Percentiles rank a stretch among this genome's conserved stretches.
phyloP scores from a whole-genome alignment of 2,329 filamentous ascomycete genomes.

The Raffaelea arxii region DNA sequence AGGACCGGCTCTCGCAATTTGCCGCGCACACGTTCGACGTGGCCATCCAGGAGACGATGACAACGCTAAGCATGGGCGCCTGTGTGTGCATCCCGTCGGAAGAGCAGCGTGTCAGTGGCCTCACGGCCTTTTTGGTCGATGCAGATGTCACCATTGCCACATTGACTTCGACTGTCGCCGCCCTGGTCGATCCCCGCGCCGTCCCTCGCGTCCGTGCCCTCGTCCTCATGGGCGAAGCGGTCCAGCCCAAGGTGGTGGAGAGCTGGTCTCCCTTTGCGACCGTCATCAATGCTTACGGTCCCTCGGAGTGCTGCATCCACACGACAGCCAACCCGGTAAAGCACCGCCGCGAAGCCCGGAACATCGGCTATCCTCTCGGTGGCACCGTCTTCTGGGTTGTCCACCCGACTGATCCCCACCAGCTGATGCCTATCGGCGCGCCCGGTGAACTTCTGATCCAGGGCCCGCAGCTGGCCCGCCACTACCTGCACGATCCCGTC shows the following conservation, averaged over 20 bases:
- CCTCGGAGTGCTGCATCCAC: conserved; percentile 17
- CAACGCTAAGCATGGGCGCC: conserved; percentile 44
- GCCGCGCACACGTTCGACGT: conserved; percentile 48
- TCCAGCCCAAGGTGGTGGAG: too few relatives aligned
- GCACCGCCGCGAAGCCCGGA: conserved; percentile 15
- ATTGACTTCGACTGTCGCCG: conserved; percentile 27
- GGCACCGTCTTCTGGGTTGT: conserved; percentile 41
- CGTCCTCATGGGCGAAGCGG: too few relatives aligned
- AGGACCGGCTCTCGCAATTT: conserved; percentile 43
- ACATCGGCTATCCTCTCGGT: conserved; percentile 35
- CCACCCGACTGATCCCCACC: conserved; percentile 39
- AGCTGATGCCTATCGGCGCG: conserved; percentile 42
- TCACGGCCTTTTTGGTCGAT: not conserved
- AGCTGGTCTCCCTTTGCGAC: not conserved
- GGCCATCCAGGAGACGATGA: conserved; percentile 42
- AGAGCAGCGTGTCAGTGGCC: not conserved
- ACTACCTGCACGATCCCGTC: conserved; percentile 11
- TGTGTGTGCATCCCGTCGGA: conserved; percentile 45
- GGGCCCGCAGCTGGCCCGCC: conserved; percentile 37
- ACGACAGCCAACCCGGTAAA: conserved; percentile 5
- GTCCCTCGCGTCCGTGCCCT: too few relatives aligned
- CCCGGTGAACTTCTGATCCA: conserved; percentile 52
- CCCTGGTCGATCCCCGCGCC: too few relatives aligned
- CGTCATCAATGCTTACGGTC: conserved; percentile 21
- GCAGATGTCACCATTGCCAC: conserved; percentile 31